A percentile compares a stretch with the other conserved stretches of the same genome.
Evolutionary conservation across 2,329 filamentous ascomycete genomes (phyloP).

Genomic region (Clonostachys sp.): DNA sequence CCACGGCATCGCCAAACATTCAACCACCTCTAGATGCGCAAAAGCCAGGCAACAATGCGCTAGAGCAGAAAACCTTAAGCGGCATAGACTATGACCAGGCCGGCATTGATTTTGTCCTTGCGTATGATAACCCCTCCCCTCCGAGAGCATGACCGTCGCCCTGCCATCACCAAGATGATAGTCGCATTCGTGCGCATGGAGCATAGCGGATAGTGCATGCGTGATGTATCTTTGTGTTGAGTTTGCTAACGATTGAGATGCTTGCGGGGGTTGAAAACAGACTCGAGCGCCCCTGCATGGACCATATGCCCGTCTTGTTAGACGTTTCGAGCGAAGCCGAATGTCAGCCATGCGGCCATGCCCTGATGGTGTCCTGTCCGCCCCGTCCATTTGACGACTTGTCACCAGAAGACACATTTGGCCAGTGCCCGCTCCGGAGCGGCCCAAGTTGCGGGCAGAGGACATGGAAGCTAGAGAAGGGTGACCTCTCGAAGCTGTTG

Average conservation of each 20-base stretch:
- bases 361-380: conserved; percentile 88
- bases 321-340: conserved; percentile 54
- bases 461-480: conserved; percentile 75
- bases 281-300: conserved; percentile 90
- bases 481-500: conserved; percentile 74
- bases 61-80: conserved; percentile 15
- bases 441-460: conserved; percentile 51
- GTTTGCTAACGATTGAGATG: conserved; percentile 36
- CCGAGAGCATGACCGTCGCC: conserved; percentile 64
- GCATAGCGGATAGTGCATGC: too few relatives aligned
- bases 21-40: conserved; percentile 20
- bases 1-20: conserved; percentile 16
- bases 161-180: conserved; percentile 44
- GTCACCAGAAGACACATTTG: conserved; percentile 39
- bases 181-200: too few relatives aligned
- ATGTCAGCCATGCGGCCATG: conserved; percentile 76
- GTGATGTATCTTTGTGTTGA: conserved; percentile 6
- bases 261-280: conserved; percentile 44
- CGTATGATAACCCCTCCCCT: conserved; percentile 63
- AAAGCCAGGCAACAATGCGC: conserved; percentile 15
- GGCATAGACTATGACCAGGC: conserved; percentile 72
- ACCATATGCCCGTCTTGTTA: conserved; percentile 78
- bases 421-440: conserved; percentile 31
- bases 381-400: conserved; percentile 56
- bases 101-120: conserved; percentile 86